Evolutionary conservation across 768 basidiomycete species (phyloP).

Genomic region (Termitomyces eurrhizus): DNA sequence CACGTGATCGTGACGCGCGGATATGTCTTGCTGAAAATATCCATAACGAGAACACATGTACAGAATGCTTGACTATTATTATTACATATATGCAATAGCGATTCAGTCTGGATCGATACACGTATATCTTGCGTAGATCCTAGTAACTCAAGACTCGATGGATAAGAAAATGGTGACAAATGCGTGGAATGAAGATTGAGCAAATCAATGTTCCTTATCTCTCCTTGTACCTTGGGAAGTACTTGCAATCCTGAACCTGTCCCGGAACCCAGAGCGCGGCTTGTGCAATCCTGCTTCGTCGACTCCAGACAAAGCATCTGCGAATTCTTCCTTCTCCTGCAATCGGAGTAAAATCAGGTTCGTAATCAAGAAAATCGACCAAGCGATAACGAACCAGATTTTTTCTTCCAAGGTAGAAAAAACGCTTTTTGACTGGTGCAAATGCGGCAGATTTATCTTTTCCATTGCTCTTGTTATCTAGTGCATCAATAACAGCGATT

Average conservation of each 20-base stretch:
- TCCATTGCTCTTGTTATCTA: slow-evolving; percentile 44
- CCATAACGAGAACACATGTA: background rate
- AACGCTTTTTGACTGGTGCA: slow-evolving; percentile 21
- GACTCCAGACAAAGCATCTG: background rate
- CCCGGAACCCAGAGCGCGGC: slow-evolving; percentile 27
- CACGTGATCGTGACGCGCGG: slow-evolving; percentile 24
- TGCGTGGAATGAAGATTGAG: background rate
- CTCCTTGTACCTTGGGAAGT: slow-evolving; percentile 35
- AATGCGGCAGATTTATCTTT: slow-evolving; percentile 18
- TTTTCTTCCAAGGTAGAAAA: slow-evolving; percentile 36
- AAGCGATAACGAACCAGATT: slow-evolving; percentile 30
- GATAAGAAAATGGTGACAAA: background rate
- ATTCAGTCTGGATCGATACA: background rate
- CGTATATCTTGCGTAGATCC: background rate
- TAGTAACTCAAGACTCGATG: background rate
- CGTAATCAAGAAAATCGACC: background rate
- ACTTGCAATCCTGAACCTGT: slow-evolving; percentile 29
- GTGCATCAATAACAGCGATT: slow-evolving; percentile 56
- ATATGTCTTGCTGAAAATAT: too few relatives aligned
- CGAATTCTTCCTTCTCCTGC: background rate
- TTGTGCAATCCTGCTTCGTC: slow-evolving; percentile 9
- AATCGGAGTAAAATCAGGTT: background rate
- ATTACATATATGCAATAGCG: background rate
- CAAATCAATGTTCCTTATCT: slow-evolving; percentile 29
- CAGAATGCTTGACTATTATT: background rate